Evolutionary conservation across 176 grass and related monocot genomes (phyloP).

Genomic region (Guadua angustifolia): DNA sequence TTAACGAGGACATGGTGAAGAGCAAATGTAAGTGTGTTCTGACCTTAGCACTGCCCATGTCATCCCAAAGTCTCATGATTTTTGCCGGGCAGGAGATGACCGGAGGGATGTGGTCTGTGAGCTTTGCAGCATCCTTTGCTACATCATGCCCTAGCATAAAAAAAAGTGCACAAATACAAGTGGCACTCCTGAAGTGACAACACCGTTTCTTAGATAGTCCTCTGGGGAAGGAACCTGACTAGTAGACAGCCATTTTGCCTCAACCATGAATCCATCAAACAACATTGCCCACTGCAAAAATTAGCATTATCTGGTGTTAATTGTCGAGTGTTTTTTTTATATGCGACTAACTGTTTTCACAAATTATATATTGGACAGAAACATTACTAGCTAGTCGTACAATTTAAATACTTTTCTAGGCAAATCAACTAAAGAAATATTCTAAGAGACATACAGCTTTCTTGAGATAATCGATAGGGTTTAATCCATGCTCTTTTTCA

Average conservation of each 20-base stretch:
- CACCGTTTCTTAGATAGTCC: constrained; percentile 59
- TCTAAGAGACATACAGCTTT: constrained; percentile 41
- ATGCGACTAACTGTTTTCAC: neutral
- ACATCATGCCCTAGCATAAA: constrained; percentile 53
- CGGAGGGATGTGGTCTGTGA: neutral
- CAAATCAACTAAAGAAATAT: neutral
- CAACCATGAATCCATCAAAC: constrained; percentile 68
- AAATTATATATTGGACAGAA: neutral
- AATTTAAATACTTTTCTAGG: neutral
- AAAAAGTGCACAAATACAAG: constrained; percentile 23
- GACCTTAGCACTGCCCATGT: constrained; percentile 72
- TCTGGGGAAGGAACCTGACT: constrained; percentile 35
- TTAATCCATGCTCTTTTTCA: constrained; percentile 45
- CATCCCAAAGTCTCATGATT: constrained; percentile 72
- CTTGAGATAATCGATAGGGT: constrained; percentile 46
- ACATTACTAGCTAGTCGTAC: neutral
- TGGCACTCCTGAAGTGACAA: constrained; percentile 47
- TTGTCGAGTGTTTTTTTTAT: neutral
- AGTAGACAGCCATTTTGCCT: constrained; percentile 59
- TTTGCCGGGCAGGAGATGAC: constrained; percentile 51
- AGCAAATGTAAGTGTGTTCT: neutral
- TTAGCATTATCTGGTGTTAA: neutral
- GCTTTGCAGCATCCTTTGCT: neutral
- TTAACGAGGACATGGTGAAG: no score
- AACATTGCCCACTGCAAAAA: constrained; percentile 56